Conservation (phyloP, 2,329 filamentous ascomycete species). For the Hysterium pulicare region DNA sequence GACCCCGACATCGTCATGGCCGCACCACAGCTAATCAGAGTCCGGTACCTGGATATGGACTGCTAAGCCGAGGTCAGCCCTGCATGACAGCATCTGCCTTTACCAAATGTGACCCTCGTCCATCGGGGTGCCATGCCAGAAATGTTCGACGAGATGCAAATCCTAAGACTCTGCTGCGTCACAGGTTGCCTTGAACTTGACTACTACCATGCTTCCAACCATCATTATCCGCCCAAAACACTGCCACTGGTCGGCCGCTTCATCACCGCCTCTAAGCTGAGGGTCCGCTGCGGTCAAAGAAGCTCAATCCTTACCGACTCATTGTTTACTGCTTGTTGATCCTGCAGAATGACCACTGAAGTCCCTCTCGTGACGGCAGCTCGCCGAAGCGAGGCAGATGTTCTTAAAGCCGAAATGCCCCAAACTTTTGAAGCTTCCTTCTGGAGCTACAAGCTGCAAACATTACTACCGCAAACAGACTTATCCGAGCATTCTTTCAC, state of each 20-base stretch:
- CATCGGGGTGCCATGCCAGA: neutral
- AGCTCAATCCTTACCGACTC: too few species aligned
- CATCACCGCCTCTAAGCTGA: too few species aligned
- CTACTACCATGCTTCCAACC: too few species aligned
- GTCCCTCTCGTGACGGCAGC: neutral
- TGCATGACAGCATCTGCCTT: slow-evolving; percentile 16
- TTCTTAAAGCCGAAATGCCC: neutral
- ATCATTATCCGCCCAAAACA: too few species aligned
- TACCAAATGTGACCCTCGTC: slow-evolving; percentile 12
- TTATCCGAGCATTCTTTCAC: neutral
- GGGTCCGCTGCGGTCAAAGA: too few species aligned
- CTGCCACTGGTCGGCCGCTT: too few species aligned
- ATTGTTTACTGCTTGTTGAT: slow-evolving; percentile 1
- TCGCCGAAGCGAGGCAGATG: neutral
- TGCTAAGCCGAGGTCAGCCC: slow-evolving; percentile 12
- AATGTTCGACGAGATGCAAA: neutral
- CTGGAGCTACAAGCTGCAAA: neutral
- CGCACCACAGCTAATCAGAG: slow-evolving; percentile 22
- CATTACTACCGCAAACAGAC: neutral
- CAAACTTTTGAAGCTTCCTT: neutral
- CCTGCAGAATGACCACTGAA: neutral
- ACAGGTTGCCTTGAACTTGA: neutral
- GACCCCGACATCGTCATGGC: slow-evolving; percentile 22
- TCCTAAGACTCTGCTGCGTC: neutral
- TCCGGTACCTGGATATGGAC: slow-evolving; percentile 26